These are phyloP conservation scores for Phialophora chinensis DNA, from an alignment of 2,329 filamentous ascomycete species.

Conservation along the genomic window DNA sequence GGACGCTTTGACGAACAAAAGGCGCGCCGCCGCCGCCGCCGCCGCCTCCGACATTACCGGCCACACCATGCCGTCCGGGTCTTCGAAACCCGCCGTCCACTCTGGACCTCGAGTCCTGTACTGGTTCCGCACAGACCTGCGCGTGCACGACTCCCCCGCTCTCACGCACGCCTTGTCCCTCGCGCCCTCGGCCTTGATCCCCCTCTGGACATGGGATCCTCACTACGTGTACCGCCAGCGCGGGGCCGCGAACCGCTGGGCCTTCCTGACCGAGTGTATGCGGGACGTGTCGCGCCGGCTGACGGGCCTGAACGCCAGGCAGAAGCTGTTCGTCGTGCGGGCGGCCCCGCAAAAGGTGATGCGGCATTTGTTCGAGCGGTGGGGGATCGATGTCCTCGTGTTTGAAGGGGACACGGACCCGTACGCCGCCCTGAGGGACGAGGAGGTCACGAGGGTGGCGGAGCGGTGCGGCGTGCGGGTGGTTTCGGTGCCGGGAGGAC, in stretches of 20 bases:
- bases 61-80: not conserved
- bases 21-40: no score
- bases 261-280: conserved; percentile 75
- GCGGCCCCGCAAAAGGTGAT: conserved; percentile 67
- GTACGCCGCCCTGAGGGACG: conserved; percentile 71
- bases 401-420: conserved; percentile 81
- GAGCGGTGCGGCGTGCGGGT: conserved; percentile 70
- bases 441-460: conserved; percentile 63
- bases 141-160: conserved; percentile 77
- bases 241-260: conserved; percentile 75
- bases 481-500: conserved; percentile 63
- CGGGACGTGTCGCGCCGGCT: conserved; percentile 70
- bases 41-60: no score
- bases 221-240: conserved; percentile 77
- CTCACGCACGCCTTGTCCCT: conserved; percentile 74
- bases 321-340: conserved; percentile 73
- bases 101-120: conserved; percentile 66
- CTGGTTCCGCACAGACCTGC: conserved; percentile 79
- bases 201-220: conserved; percentile 80
- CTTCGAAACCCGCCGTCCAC: not conserved
- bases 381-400: conserved; percentile 76
- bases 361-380: conserved; percentile 73
- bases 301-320: conserved; percentile 70
- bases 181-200: conserved; percentile 71
- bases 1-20: not conserved